Percentiles rank a stretch among this genome's conserved stretches.
Evolutionary conservation across 805 yeast genomes (phyloP).

Genomic region (Aciculoconidium aculeatum): DNA sequence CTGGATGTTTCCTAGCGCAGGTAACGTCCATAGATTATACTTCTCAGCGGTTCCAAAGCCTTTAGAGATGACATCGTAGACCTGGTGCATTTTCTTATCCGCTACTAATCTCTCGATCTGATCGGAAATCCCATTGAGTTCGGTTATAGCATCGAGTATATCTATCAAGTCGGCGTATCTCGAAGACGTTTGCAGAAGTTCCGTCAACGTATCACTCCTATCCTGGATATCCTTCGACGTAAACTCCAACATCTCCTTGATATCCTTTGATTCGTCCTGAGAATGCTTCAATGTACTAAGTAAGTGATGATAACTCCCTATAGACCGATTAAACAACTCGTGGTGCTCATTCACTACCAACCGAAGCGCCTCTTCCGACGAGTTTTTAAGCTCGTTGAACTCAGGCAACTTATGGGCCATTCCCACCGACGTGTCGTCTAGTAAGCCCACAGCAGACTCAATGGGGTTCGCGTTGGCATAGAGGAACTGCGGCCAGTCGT

Average conservation of each 20-base stretch:
- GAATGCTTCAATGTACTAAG: conserved; percentile 59
- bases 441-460: conserved; percentile 73
- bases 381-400: conserved; percentile 54
- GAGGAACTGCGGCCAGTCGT: conserved; percentile 41
- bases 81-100: conserved; percentile 64
- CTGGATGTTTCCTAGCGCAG: conserved; percentile 46
- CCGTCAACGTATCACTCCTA: conserved; percentile 53
- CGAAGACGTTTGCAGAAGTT: conserved; percentile 57
- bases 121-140: conserved; percentile 52
- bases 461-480: conserved; percentile 63
- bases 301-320: conserved; percentile 77
- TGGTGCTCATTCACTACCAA: conserved; percentile 74
- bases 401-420: conserved; percentile 67
- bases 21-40: conserved; percentile 52
- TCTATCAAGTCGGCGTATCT: conserved; percentile 66
- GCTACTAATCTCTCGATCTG: conserved; percentile 60
- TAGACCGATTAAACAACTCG: conserved; percentile 77
- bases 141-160: conserved; percentile 60
- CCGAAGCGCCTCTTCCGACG: conserved; percentile 54
- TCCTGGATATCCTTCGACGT: conserved; percentile 48
- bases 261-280: conserved; percentile 47
- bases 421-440: conserved; percentile 90
- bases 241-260: conserved; percentile 43
- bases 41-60: conserved; percentile 42
- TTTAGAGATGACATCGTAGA: conserved; percentile 48